A percentile compares a stretch with the other conserved stretches of the same genome.
phyloP scores from a whole-genome alignment of 2,329 filamentous ascomycete species.

The Aspergillus oerlinghausenensis region DNA sequence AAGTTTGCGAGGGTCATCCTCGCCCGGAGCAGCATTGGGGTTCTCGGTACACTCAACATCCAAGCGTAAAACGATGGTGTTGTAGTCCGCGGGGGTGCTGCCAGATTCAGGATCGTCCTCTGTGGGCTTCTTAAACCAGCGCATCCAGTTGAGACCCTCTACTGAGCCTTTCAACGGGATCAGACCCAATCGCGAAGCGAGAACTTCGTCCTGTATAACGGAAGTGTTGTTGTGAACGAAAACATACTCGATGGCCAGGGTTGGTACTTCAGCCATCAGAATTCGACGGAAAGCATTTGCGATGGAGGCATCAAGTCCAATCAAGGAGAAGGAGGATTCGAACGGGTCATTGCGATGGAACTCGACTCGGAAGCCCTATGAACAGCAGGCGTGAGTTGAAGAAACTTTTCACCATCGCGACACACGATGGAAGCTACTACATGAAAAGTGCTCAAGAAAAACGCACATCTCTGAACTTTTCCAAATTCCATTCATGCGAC shows the following conservation, averaged over 20 bases:
- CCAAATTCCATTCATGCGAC: constrained; percentile 73
- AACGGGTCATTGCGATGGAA: constrained; percentile 79
- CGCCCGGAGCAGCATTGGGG: constrained; percentile 62
- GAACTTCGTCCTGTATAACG: constrained; percentile 95
- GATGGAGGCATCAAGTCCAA: constrained; percentile 86
- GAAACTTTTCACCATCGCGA: neutral
- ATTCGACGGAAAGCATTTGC: constrained; percentile 98
- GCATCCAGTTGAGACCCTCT: constrained; percentile 74
- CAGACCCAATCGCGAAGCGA: constrained; percentile 82
- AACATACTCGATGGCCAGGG: constrained; percentile 87
- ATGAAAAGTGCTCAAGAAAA: neutral
- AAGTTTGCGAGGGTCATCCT: constrained; percentile 76
- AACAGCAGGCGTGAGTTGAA: constrained; percentile 3
- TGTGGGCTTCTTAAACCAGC: constrained; percentile 71
- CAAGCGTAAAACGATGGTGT: constrained; percentile 77
- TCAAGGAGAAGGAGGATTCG: constrained; percentile 82
- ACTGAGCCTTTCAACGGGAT: constrained; percentile 80
- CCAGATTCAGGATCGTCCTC: constrained; percentile 55
- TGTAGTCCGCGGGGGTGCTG: constrained; percentile 64
- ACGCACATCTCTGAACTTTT: constrained; percentile 61
- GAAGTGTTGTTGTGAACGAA: constrained; percentile 96
- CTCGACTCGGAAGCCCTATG: constrained; percentile 63
- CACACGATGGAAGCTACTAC: neutral
- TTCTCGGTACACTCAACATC: constrained; percentile 78
- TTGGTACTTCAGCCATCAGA: constrained; percentile 88